Evolutionary conservation across 768 basidiomycete species (phyloP), one percentile per base, ranked within the genome.

Genomic region (Infundibulicybe gibba): DNA sequence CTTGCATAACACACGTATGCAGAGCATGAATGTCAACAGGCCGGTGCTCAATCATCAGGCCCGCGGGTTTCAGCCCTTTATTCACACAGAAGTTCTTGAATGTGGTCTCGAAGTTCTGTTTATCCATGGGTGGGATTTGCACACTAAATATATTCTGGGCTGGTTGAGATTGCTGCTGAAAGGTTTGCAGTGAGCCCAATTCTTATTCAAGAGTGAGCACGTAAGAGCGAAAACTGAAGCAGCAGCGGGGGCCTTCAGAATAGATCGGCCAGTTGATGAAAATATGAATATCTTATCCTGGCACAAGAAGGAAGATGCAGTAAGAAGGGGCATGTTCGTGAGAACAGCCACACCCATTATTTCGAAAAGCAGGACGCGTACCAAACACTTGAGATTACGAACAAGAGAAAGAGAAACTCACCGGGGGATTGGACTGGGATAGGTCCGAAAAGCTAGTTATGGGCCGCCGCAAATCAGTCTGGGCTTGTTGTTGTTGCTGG

Each of bases 21-120:
- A 90, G 62, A 30, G 60, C 57, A 63, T 81, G 71, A 25, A 88
- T 60, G 57, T 87, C 81, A n/a, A 89, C 75, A 35, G 51, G 60
- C 32, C 78, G 73, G 45, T 70, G 71, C 8, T 86, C 85, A 33
- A 80, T 66, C 32, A 62, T 67, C 54, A 80, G 49, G 33, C 76
- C 47, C 2, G 68, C 68, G 35, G 58, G 49, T 17, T 67, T 64
- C 40, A 76, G 54, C 6, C 61, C 59, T 45, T 73, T 70, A 42
- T 65, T 74, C 38, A 55, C 45, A 51, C 75, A 76, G 52, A 71
- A 85, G 15, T 60, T 68, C 42, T 70, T 70, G 56, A 77, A 83
- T 13, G 74, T 69, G 2, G 50, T 54, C 1, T 83, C 76, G 52
- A 89, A 87, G 16, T 68, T 69, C 6, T 41, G 38, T 48, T 77